A percentile compares a stretch with the other conserved stretches of the same genome.
These are phyloP conservation scores for Pseudogymnoascus sp. DNA, from an alignment of 2,329 filamentous ascomycete genomes.

Conservation along the genomic window DNA sequence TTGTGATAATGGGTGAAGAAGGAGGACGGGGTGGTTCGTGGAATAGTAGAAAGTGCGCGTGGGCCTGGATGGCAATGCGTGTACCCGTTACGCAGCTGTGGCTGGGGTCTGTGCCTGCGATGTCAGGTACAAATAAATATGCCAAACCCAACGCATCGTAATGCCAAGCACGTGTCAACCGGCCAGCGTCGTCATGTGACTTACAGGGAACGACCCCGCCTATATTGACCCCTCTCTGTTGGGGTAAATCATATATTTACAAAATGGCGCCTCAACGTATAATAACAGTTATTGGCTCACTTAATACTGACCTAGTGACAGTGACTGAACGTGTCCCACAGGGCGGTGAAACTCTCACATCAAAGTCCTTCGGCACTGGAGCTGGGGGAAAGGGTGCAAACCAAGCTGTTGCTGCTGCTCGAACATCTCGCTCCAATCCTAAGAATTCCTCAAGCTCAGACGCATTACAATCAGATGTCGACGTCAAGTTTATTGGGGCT, in stretches of 20 bases:
- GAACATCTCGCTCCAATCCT: conserved; percentile 55
- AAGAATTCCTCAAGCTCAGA: conserved; percentile 24
- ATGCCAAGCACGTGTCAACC: neutral
- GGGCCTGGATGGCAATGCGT: neutral
- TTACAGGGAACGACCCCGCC: neutral
- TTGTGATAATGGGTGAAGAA: neutral
- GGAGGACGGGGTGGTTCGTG: neutral
- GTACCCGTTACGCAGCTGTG: conserved; percentile 7
- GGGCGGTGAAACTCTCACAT: conserved; percentile 80
- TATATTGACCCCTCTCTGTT: neutral
- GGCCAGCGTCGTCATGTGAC: neutral
- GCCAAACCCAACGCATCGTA: neutral
- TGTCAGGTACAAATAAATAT: conserved; percentile 8
- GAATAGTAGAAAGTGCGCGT: conserved; percentile 5
- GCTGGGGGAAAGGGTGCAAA: conserved; percentile 93
- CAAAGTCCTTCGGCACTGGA: conserved; percentile 67
- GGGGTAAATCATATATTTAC: neutral
- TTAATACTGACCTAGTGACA: conserved; percentile 91
- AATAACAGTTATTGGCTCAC: conserved; percentile 82
- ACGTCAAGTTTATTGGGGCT: conserved; percentile 64
- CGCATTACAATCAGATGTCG: conserved; percentile 24
- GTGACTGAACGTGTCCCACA: conserved; percentile 75
- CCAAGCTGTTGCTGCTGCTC: conserved; percentile 82
- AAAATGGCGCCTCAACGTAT: conserved; percentile 21
- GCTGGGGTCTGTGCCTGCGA: neutral